phyloP scores from a whole-genome alignment of 2,329 filamentous ascomycete genomes.

The Thielaviopsis punctulata region DNA sequence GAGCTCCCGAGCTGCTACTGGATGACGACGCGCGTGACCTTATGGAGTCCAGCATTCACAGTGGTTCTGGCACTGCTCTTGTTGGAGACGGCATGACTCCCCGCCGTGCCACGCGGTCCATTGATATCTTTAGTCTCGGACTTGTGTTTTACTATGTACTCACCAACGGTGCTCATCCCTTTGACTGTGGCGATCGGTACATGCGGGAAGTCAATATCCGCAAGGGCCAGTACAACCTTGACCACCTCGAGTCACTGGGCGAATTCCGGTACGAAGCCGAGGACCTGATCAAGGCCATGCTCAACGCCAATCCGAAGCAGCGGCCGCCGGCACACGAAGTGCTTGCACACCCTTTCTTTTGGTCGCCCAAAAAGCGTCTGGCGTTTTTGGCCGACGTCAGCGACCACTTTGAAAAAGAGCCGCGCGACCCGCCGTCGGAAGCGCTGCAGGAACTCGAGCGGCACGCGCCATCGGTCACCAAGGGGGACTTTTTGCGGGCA shows the following conservation, averaged over 20 bases:
- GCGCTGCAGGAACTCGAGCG: conserved; percentile 44
- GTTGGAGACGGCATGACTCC: conserved; percentile 24
- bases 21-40: conserved; percentile 46
- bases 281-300: conserved; percentile 73
- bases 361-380: conserved; percentile 74
- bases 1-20: conserved; percentile 79
- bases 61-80: conserved; percentile 41
- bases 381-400: conserved; percentile 91
- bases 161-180: conserved; percentile 80
- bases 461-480: conserved; percentile 35
- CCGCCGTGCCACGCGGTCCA: conserved; percentile 79
- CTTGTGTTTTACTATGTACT: conserved; percentile 99
- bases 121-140: conserved; percentile 93
- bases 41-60: conserved; percentile 17
- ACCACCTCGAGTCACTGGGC: conserved; percentile 56
- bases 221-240: conserved; percentile 62
- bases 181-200: conserved; percentile 84
- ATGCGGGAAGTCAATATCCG: conserved; percentile 97
- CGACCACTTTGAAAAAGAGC: conserved; percentile 89
- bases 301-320: conserved; percentile 33
- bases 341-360: conserved; percentile 93
- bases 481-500: conserved; percentile 59
- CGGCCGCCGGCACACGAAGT: conserved; percentile 62
- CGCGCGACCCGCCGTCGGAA: conserved; percentile 60
- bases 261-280: conserved; percentile 76